A percentile compares a stretch with the other conserved stretches of the same genome.
Conservation (phyloP, 768 basidiomycete species). For the Mycena polygramma region DNA sequence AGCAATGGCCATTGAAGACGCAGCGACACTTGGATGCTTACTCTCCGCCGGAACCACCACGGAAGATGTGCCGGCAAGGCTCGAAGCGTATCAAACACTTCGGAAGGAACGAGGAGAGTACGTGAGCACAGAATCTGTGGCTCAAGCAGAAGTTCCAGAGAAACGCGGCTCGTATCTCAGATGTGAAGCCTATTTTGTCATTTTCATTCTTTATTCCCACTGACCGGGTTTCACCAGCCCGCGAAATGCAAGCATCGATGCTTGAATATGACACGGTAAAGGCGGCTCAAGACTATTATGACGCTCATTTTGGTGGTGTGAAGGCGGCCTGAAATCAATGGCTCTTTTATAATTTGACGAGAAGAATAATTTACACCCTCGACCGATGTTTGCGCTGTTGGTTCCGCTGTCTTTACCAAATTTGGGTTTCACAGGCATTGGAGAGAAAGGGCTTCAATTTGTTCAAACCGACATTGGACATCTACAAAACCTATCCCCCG, state of each 20-base stretch:
- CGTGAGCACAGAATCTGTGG: constrained; percentile 23
- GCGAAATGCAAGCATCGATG: constrained; percentile 17
- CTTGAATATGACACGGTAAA: constrained; percentile 21
- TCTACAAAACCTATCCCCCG: too few species aligned
- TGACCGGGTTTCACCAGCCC: constrained; percentile 4
- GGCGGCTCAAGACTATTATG: constrained; percentile 20
- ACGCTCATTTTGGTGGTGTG: constrained; percentile 1
- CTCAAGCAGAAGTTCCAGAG: constrained; percentile 17
- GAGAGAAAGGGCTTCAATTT: too few species aligned
- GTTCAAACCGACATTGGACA: too few species aligned
- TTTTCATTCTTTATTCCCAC: not conserved
- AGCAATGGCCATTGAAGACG: constrained; percentile 45
- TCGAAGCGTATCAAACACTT: constrained; percentile 28
- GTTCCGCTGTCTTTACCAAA: too few species aligned
- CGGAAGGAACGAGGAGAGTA: constrained; percentile 33
- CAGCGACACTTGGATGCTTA: constrained; percentile 20
- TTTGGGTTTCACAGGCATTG: too few species aligned
- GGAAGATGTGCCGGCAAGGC: constrained; percentile 22
- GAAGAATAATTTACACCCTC: too few species aligned
- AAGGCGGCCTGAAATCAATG: too few species aligned
- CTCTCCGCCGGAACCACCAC: constrained; percentile 19
- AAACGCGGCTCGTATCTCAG: constrained; percentile 18
- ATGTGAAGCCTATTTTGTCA: constrained; percentile 14
- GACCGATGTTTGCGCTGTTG: too few species aligned
- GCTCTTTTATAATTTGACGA: too few species aligned